Evolutionary conservation across 1,139 yeast genomes (phyloP), one percentile per base, ranked within the genome.

Genomic region (Pichia sp.): DNA sequence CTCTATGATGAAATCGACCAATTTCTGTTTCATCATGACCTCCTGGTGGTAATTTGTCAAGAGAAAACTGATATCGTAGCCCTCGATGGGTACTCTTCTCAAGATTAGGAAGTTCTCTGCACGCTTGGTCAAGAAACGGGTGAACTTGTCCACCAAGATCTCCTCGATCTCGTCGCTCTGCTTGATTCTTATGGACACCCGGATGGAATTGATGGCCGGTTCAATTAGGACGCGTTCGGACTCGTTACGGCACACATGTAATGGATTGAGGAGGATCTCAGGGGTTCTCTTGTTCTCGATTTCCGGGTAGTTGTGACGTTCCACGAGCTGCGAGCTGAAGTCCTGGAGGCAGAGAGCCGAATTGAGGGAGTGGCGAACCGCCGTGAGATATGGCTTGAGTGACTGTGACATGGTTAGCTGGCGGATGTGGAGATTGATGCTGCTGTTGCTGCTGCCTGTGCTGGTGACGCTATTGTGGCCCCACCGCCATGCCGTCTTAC

Each of bases 151-250:
- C 47, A 93, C 99, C 62, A 93, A 78, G 57, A 93, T 90, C 65
- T 84, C 87, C 73, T 93, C 99, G 68, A 95, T 93, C 71, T 93
- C 99, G 71, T 93, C 99, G 8, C 97, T 96, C 71, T 93, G 99
- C 71, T 93, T 93, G 71, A 93, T 93, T 69, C 87, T 87, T 64
- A 93, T 87, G 49, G 95, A 87, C 38, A 93, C 87, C 67, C 99
- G 81, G 31, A 86, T 84, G 1, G 96, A 87, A 72, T 93, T 93
- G 70, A 93, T 86, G 59, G 96, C 87, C 11, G 98, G 92, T 70
- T 93, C 99, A 65, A 93, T 93, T 63, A 93, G 75, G 45, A 93
- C 95, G 68, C 84, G 82, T 72, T 93, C 99, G 66, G 90, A 87
- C 68, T 92, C 98, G 69, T 95, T 93, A 73, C 99, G 83, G 4